Percentiles rank a stretch among this genome's conserved stretches.
These are phyloP conservation scores for Aspergillus pseudonomiae DNA, from an alignment of 2,329 filamentous ascomycete species.

Conservation along the genomic window DNA sequence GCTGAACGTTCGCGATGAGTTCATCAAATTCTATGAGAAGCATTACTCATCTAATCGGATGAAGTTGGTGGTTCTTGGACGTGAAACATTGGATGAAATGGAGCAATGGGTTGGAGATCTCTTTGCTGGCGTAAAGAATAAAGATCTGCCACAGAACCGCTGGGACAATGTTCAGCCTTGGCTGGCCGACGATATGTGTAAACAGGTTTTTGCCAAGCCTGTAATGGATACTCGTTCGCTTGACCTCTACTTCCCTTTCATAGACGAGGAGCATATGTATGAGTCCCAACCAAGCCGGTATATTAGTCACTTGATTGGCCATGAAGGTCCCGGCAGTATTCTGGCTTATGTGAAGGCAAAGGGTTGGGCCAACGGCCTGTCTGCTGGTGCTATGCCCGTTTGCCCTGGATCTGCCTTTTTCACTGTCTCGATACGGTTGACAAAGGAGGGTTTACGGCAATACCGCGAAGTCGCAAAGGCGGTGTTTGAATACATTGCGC, in stretches of 20 bases:
- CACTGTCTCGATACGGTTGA: slow-evolving; percentile 76
- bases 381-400: slow-evolving; percentile 73
- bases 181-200: slow-evolving; percentile 62
- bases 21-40: slow-evolving; percentile 86
- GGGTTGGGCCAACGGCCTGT: slow-evolving; percentile 84
- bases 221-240: slow-evolving; percentile 85
- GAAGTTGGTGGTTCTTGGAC: slow-evolving; percentile 85
- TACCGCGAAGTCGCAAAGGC: slow-evolving; percentile 81
- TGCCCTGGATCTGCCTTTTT: slow-evolving; percentile 83
- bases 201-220: slow-evolving; percentile 83
- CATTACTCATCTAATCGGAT: slow-evolving; percentile 93
- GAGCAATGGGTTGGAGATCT: slow-evolving; percentile 83
- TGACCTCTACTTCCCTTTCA: slow-evolving; percentile 79
- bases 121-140: slow-evolving; percentile 80
- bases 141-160: slow-evolving; percentile 69
- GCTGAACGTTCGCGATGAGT: slow-evolving; percentile 84
- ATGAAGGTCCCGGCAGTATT: slow-evolving; percentile 90
- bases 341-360: slow-evolving; percentile 87
- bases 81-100: slow-evolving; percentile 78
- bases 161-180: slow-evolving; percentile 68
- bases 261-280: slow-evolving; percentile 79
- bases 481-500: slow-evolving; percentile 87
- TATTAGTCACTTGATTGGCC: slow-evolving; percentile 84
- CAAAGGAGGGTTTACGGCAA: slow-evolving; percentile 79
- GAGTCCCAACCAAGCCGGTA: slow-evolving; percentile 83